A percentile compares a stretch with the other conserved stretches of the same genome.
phyloP scores from a whole-genome alignment of 805 yeast species.

The Kazachstania martiniae region DNA sequence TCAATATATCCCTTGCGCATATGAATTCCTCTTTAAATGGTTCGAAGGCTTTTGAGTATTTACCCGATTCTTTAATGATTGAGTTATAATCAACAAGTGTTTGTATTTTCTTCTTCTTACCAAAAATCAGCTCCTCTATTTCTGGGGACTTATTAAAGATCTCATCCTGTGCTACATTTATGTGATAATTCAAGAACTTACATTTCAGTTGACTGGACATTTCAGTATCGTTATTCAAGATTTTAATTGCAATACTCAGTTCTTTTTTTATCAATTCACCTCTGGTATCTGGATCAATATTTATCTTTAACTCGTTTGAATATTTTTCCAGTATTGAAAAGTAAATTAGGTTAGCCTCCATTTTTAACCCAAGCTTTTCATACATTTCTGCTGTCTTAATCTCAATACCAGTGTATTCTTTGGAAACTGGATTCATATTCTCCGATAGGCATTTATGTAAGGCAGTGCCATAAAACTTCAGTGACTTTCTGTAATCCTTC shows the following conservation, averaged over 20 bases:
- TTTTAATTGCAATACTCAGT: slow-evolving; percentile 49
- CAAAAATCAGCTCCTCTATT: slow-evolving; percentile 29
- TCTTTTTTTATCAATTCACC: slow-evolving; percentile 55
- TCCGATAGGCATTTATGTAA: slow-evolving; percentile 47
- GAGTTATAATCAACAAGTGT: neutral
- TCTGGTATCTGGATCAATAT: slow-evolving; percentile 1
- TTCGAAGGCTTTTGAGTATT: slow-evolving; percentile 41
- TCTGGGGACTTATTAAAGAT: slow-evolving; percentile 2
- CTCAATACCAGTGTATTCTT: slow-evolving; percentile 82
- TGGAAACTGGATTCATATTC: slow-evolving; percentile 42
- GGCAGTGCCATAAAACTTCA: slow-evolving; percentile 64
- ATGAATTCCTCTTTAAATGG: slow-evolving; percentile 65
- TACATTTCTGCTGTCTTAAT: slow-evolving; percentile 77
- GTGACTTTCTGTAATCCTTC: slow-evolving; percentile 44
- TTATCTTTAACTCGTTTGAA: slow-evolving; percentile 26
- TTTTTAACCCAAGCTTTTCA: slow-evolving; percentile 49
- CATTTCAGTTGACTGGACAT: slow-evolving; percentile 33
- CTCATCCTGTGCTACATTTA: slow-evolving; percentile 51
- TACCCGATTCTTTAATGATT: slow-evolving; percentile 2
- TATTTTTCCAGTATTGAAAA: slow-evolving; percentile 49
- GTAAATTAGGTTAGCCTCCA: slow-evolving; percentile 56
- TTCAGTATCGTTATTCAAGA: slow-evolving; percentile 28
- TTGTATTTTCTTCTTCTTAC: slow-evolving; percentile 1
- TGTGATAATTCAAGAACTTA: slow-evolving; percentile 45
- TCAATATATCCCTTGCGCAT: slow-evolving; percentile 57